Evolutionary conservation across 257 asterid species (phyloP), one percentile per base, ranked within the genome.

Genomic region (Rubia yunnanensis): DNA sequence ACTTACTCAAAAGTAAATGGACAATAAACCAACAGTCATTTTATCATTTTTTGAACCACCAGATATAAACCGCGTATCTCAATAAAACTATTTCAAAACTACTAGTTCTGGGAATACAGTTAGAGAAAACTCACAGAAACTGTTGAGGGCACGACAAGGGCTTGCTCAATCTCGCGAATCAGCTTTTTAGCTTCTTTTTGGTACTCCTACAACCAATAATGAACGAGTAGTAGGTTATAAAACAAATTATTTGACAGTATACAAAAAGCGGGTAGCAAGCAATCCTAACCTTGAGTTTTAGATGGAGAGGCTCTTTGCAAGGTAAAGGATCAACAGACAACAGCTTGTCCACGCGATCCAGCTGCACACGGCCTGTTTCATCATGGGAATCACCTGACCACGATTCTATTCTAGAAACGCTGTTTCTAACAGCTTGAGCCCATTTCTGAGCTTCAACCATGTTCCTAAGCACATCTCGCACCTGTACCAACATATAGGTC

Each of bases 391-490:
- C 71, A 53, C 50, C 61, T 73, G 85, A 75, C 95, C 92, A 84
- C 59, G 74, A 66, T 72, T 85, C 82, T 72, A 87, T 74, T 87
- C 81, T 81, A 73, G 86, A 80, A 41, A 82, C 73, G 68, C 95
- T 82, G 48, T 75, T 79, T 81, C 76, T 80, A 44, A 78, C 82
- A 50, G 85, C 81, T 76, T 83, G 82, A 71, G 89, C 91, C 96
- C 95, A 87, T 28, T 73, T 84, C 72, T 77, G 84, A 70, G 91
- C 87, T 79, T 80, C 81, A 72, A 76, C 64, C 86, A 92, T 75
- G 70, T 76, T 89, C 72, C 79, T 77, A 59, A 76, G 74, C 76
- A 83, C 79, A 68, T 87, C 92, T 54, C 96, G 85, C 55, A 92
- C 92, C 98, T 89, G 53, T 55, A 63, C 70, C 74, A 73, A 17